Conservation (phyloP, 129 eudicot species). For the Centrapalus pauciflorus region DNA sequence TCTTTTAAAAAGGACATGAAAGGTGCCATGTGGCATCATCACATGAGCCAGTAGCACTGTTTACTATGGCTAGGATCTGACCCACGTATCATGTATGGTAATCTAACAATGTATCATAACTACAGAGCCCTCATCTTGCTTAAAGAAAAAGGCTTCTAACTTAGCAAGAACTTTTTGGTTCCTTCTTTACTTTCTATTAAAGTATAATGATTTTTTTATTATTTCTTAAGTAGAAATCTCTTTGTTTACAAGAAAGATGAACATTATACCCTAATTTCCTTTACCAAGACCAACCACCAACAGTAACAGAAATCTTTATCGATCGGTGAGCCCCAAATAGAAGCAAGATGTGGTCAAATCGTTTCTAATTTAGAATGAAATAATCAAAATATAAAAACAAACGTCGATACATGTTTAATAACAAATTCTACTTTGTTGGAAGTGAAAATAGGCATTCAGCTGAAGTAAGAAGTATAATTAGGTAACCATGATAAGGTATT, state of each 20-base stretch:
- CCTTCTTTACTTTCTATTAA: slow-evolving; percentile 4
- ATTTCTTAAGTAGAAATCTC: slow-evolving; percentile 13
- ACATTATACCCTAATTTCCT: slow-evolving; percentile 10
- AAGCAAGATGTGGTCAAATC: not conserved
- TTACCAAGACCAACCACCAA: not conserved
- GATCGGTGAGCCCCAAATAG: not conserved
- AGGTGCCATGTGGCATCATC: not conserved
- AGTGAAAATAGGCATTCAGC: not conserved
- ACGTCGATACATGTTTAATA: not conserved
- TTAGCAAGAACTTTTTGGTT: slow-evolving; percentile 5
- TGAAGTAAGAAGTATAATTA: too few relatives aligned
- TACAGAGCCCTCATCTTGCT: slow-evolving; percentile 11
- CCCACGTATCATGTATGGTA: not conserved
- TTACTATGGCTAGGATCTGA: not conserved
- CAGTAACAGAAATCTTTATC: slow-evolving; percentile 4
- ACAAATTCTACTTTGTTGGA: not conserved
- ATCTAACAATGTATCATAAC: not conserved
- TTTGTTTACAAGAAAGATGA: slow-evolving; percentile 21
- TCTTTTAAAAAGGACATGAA: not conserved
- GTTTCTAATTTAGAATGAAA: not conserved
- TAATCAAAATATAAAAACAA: too few relatives aligned
- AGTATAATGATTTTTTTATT: not conserved
- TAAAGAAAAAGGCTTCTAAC: slow-evolving; percentile 16
- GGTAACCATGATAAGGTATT: too few relatives aligned
- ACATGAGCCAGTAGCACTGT: not conserved